Evolutionary conservation across 257 asterid species (phyloP), one percentile per base, ranked within the genome.

Genomic region (Ehretia macrophylla): DNA sequence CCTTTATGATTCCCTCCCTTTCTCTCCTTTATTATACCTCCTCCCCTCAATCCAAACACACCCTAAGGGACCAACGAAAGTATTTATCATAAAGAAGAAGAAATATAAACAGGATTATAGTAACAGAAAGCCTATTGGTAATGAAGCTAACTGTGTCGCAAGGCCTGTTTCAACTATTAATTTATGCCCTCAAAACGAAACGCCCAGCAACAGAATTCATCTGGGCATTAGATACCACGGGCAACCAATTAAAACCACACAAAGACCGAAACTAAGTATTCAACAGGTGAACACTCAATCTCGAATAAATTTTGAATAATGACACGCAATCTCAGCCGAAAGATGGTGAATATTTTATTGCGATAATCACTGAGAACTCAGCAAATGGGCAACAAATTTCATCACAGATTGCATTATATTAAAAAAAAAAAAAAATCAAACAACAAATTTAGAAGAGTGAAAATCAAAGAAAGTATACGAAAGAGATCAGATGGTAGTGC

Each of bases 401-500:
- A 83, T 83, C 90, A 81, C n/a, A n/a, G 85, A 78, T 68, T 63
- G 80, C 82, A 42, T 42, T 42, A 10, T 14, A 42, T 10, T 3
- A 42, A 14, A 42, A 11, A 42, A 42, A 42, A 4, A 14, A 42
- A 42, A 10, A 42, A 42, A 10, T 42, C 1, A 14, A 56, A 9
- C 17, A 53, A 51, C 0, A 22, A 18, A 38, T 16, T 17, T 19
- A 5, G 17, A 19, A 64, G 17, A 14, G 8, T 38, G 19, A 51
- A 2, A 1, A 39, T 13, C 0, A 0, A 32, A 48, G 1, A 39
- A 8, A 49, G 59, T 14, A 35, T 44, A 59, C 70, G 66, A 72
- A 23, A n/a, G 77, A 77, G 92, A 76, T 85, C 95, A 88, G 95
- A 85, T 88, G 96, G 94, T 85, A 81, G 90, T 83, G 95, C 87